These are phyloP conservation scores for Populus alba DNA, from an alignment of 345 rosid genomes.

Conservation along the genomic window DNA sequence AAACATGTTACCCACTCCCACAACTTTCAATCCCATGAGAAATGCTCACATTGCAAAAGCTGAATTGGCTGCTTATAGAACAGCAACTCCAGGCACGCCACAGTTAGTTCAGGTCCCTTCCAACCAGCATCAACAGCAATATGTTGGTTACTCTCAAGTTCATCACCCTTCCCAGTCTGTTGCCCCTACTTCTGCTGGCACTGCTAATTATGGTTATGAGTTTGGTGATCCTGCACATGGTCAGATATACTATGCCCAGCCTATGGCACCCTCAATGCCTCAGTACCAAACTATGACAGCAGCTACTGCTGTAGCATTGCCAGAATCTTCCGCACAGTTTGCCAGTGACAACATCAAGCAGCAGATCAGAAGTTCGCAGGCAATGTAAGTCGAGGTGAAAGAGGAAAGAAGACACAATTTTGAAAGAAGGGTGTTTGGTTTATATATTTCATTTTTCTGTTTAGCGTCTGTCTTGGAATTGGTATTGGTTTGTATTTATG, in stretches of 20 bases:
- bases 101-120: constrained; percentile 70
- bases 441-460: constrained; percentile 36
- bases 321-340: constrained; percentile 53
- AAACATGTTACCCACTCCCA: constrained; percentile 47
- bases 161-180: constrained; percentile 83
- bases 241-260: constrained; percentile 81
- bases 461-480: constrained; percentile 31
- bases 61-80: constrained; percentile 69
- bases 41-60: constrained; percentile 56
- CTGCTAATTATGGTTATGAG: constrained; percentile 62
- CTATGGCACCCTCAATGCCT: constrained; percentile 54
- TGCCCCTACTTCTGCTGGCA: constrained; percentile 45
- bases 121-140: constrained; percentile 71
- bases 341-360: constrained; percentile 52
- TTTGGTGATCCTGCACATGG: constrained; percentile 57
- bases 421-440: constrained; percentile 54
- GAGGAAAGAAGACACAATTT: constrained; percentile 53
- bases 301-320: constrained; percentile 41
- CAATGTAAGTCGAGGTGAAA: constrained; percentile 7
- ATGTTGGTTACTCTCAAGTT: constrained; percentile 70
- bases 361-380: constrained; percentile 69
- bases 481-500: constrained; percentile 62
- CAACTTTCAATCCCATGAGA: constrained; percentile 52
- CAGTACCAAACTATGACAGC: constrained; percentile 87
- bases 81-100: constrained; percentile 46